Evolutionary conservation across 2,329 filamentous ascomycete species (phyloP).

Genomic region (Neocatenulostroma microsporum): DNA sequence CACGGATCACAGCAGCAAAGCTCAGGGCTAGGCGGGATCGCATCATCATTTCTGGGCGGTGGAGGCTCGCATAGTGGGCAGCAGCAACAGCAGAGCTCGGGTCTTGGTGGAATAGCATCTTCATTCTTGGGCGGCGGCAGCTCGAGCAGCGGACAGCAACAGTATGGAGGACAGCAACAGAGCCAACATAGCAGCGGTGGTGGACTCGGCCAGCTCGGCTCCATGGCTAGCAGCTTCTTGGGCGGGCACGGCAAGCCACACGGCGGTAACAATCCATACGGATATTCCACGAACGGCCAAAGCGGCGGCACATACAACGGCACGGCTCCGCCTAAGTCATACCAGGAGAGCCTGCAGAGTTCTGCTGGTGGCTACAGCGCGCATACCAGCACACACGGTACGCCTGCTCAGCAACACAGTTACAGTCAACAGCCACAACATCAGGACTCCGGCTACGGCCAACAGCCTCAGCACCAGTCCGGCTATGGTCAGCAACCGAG

Average conservation of each 20-base stretch:
- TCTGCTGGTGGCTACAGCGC: constrained; percentile 9
- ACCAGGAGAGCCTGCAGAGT: constrained; percentile 18
- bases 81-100: constrained; percentile 12
- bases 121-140: constrained; percentile 26
- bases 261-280: constrained; percentile 25
- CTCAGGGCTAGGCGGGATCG: constrained; percentile 24
- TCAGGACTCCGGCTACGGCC: neutral
- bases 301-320: constrained; percentile 30
- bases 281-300: constrained; percentile 28
- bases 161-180: constrained; percentile 10
- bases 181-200: constrained; percentile 13
- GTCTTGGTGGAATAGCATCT: constrained; percentile 24
- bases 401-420: constrained; percentile 4
- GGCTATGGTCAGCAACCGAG: constrained; percentile 4
- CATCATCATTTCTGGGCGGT: constrained; percentile 27
- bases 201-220: constrained; percentile 21
- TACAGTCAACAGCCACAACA: neutral
- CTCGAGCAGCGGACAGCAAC: constrained; percentile 11
- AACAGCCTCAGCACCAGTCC: neutral
- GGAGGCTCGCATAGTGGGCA: constrained; percentile 12
- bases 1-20: constrained; percentile 8
- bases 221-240: constrained; percentile 24
- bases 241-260: constrained; percentile 27
- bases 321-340: constrained; percentile 29
- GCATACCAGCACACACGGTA: constrained; percentile 17